phyloP scores from a whole-genome alignment of 306 rosid genomes.

The Gastrolobium villosum region DNA sequence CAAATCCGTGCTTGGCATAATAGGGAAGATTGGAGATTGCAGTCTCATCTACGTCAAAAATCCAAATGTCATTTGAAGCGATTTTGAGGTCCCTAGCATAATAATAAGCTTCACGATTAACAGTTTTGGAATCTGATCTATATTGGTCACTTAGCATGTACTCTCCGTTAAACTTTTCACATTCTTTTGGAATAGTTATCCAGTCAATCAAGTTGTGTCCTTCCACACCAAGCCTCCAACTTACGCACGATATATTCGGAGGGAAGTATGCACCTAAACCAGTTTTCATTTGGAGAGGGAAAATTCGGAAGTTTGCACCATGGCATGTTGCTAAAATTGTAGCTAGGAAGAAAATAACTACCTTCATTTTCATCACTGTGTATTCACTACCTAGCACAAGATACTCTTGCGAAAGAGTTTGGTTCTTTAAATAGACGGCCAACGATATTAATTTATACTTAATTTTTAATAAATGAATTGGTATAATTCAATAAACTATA shows the following conservation, averaged over 20 bases:
- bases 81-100: slow-evolving; percentile 44
- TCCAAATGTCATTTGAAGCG: slow-evolving; percentile 37
- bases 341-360: background rate
- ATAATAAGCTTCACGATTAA: slow-evolving; percentile 45
- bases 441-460: too few species aligned
- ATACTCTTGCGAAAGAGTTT: background rate
- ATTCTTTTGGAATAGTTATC: slow-evolving; percentile 52
- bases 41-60: slow-evolving; percentile 72
- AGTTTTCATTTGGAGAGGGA: slow-evolving; percentile 51
- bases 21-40: slow-evolving; percentile 68
- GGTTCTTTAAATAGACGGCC: background rate
- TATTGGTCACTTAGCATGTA: slow-evolving; percentile 60
- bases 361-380: background rate
- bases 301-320: slow-evolving; percentile 35
- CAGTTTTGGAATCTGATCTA: slow-evolving; percentile 55
- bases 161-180: slow-evolving; percentile 60
- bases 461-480: too few species aligned
- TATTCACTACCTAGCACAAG: too few species aligned
- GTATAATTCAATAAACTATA: too few species aligned
- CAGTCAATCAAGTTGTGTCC: slow-evolving; percentile 56
- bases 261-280: slow-evolving; percentile 39
- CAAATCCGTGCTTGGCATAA: slow-evolving; percentile 61
- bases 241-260: slow-evolving; percentile 49
- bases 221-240: slow-evolving; percentile 78
- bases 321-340: slow-evolving; percentile 27